Percentiles rank a stretch among this genome's conserved stretches.
Evolutionary conservation across 441 rosid species (phyloP).

Genomic region (Erysimum pusillum): DNA sequence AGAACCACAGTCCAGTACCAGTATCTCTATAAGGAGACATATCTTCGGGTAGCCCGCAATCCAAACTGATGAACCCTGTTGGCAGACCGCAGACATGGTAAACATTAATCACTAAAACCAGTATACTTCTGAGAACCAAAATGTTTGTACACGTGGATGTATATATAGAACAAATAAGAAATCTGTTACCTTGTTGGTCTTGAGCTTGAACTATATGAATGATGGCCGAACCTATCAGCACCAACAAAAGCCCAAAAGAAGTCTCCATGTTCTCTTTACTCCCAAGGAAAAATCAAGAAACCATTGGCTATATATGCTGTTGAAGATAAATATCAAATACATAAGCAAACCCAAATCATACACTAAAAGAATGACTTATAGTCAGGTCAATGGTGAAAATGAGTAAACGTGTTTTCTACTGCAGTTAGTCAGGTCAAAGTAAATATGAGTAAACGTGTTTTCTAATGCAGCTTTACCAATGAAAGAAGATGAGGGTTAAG

Average conservation of each 20-base stretch:
- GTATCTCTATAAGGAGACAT: conserved; percentile 31
- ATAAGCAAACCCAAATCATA: neutral
- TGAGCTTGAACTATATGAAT: conserved; percentile 31
- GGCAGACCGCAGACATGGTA: too few species aligned
- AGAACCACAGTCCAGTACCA: neutral
- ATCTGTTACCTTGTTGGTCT: neutral
- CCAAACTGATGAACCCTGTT: conserved; percentile 41
- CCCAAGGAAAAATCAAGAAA: neutral
- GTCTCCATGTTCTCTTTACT: conserved; percentile 14
- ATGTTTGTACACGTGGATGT: neutral
- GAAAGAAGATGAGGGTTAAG: too few species aligned
- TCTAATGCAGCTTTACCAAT: too few species aligned
- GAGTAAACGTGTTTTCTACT: too few species aligned
- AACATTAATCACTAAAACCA: neutral
- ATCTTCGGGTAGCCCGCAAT: conserved; percentile 34
- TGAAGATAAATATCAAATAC: neutral
- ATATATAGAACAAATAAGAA: neutral
- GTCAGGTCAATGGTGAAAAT: too few species aligned
- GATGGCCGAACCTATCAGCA: conserved; percentile 21
- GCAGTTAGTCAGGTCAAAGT: too few species aligned
- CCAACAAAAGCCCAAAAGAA: neutral
- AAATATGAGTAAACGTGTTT: too few species aligned
- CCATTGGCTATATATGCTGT: neutral
- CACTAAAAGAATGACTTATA: too few species aligned
- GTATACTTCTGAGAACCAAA: neutral